Conservation (phyloP, 192 early-diverging fungal genomes). For the Coemansia reversa region DNA sequence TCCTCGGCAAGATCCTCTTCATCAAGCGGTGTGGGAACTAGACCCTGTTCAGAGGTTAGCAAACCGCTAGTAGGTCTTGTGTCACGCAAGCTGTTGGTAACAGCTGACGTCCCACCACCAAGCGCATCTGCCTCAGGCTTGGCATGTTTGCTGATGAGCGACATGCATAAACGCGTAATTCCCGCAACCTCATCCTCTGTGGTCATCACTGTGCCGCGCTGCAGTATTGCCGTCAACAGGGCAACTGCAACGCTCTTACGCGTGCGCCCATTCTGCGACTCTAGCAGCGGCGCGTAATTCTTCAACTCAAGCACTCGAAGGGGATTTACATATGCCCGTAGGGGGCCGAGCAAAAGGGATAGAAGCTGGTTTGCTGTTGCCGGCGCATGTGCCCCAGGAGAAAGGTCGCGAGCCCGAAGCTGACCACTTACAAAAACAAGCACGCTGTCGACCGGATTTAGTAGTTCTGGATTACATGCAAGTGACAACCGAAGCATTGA, state of each 20-base stretch:
- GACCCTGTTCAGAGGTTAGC: constrained; percentile 8
- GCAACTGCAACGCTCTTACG: constrained; percentile 81
- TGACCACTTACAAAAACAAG: constrained; percentile 85
- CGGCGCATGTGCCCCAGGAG: constrained; percentile 68
- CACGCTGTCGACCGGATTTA: constrained; percentile 88
- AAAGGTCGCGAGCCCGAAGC: constrained; percentile 59
- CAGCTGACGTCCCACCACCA: not conserved
- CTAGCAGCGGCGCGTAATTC: constrained; percentile 82
- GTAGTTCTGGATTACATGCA: constrained; percentile 77
- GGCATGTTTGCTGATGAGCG: constrained; percentile 26
- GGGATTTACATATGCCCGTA: constrained; percentile 72
- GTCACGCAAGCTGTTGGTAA: not conserved
- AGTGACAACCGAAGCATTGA: constrained; percentile 88
- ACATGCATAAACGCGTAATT: constrained; percentile 39
- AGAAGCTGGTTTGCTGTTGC: constrained; percentile 73
- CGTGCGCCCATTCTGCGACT: constrained; percentile 77
- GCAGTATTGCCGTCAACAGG: constrained; percentile 67
- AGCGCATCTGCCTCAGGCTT: constrained; percentile 1
- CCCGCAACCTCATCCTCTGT: constrained; percentile 45
- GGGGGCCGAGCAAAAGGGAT: constrained; percentile 79
- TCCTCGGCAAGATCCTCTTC: constrained; percentile 91
- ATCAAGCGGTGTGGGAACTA: constrained; percentile 56
- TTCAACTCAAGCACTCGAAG: constrained; percentile 68
- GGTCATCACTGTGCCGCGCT: constrained; percentile 61
- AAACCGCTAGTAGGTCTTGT: not conserved